These are phyloP conservation scores for Oryza nivara DNA, from an alignment of 176 grass and related monocot genomes.

Conservation along the genomic window DNA sequence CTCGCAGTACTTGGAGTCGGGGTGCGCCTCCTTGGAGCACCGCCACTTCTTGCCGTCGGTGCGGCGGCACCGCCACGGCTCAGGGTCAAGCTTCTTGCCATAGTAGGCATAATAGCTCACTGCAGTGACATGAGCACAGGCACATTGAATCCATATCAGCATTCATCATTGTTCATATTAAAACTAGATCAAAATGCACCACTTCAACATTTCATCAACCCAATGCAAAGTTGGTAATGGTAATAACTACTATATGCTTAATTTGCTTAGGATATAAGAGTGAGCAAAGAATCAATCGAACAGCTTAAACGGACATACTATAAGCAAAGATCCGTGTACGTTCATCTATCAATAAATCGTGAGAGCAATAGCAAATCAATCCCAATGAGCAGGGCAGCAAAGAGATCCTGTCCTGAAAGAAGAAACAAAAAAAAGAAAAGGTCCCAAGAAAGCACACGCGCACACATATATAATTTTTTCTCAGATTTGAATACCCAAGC, in stretches of 20 bases:
- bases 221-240: slow-evolving; percentile 23
- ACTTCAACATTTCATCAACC: slow-evolving; percentile 46
- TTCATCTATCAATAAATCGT: neutral
- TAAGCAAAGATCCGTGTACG: slow-evolving; percentile 35
- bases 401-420: slow-evolving; percentile 7
- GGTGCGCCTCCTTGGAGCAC: slow-evolving; percentile 99
- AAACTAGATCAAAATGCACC: slow-evolving; percentile 30
- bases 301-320: neutral
- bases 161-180: slow-evolving; percentile 5
- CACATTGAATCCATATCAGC: slow-evolving; percentile 18
- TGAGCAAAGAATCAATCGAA: slow-evolving; percentile 43
- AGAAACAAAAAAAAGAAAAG: neutral
- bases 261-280: slow-evolving; percentile 9
- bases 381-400: slow-evolving; percentile 14
- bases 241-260: neutral
- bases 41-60: slow-evolving; percentile 99
- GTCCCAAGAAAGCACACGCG: neutral
- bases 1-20: slow-evolving; percentile 98
- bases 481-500: neutral
- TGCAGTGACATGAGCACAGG: slow-evolving; percentile 27
- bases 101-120: slow-evolving; percentile 97
- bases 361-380: slow-evolving; percentile 7
- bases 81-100: slow-evolving; percentile 96
- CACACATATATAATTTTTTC: neutral
- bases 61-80: slow-evolving; percentile 93